These are phyloP conservation scores for Candida namnaoensis DNA, from an alignment of 805 yeast species.

Conservation along the genomic window DNA sequence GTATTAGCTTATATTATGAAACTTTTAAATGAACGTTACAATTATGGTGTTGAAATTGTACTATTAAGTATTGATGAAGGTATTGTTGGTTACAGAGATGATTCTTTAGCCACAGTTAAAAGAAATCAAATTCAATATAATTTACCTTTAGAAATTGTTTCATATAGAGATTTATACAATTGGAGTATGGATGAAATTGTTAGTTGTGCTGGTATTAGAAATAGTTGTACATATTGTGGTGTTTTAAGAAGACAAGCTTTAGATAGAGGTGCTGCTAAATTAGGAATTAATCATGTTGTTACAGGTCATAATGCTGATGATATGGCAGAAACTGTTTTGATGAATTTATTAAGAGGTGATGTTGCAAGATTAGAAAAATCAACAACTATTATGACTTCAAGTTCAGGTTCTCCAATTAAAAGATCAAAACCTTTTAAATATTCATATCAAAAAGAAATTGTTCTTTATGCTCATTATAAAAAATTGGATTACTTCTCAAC, in stretches of 20 bases:
- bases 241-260: slow-evolving; percentile 93
- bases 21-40: slow-evolving; percentile 76
- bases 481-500: slow-evolving; percentile 93
- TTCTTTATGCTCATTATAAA: slow-evolving; percentile 92
- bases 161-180: slow-evolving; percentile 81
- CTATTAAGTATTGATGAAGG: slow-evolving; percentile 93
- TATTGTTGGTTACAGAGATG: slow-evolving; percentile 93
- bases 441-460: slow-evolving; percentile 95
- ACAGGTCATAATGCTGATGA: slow-evolving; percentile 99
- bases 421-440: slow-evolving; percentile 95
- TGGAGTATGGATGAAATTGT: slow-evolving; percentile 99
- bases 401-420: slow-evolving; percentile 81
- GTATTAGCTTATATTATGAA: slow-evolving; percentile 86
- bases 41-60: slow-evolving; percentile 81
- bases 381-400: slow-evolving; percentile 75
- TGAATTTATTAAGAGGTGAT: slow-evolving; percentile 95
- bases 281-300: slow-evolving; percentile 83
- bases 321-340: slow-evolving; percentile 95
- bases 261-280: slow-evolving; percentile 88
- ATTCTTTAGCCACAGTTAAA: slow-evolving; percentile 92
- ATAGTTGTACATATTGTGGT: slow-evolving; percentile 97
- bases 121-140: slow-evolving; percentile 81
- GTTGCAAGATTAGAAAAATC: slow-evolving; percentile 86
- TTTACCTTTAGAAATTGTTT: slow-evolving; percentile 73
- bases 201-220: slow-evolving; percentile 85